Evolutionary conservation across 176 grass and related monocot genomes (phyloP).

Genomic region (Avena insularis): DNA sequence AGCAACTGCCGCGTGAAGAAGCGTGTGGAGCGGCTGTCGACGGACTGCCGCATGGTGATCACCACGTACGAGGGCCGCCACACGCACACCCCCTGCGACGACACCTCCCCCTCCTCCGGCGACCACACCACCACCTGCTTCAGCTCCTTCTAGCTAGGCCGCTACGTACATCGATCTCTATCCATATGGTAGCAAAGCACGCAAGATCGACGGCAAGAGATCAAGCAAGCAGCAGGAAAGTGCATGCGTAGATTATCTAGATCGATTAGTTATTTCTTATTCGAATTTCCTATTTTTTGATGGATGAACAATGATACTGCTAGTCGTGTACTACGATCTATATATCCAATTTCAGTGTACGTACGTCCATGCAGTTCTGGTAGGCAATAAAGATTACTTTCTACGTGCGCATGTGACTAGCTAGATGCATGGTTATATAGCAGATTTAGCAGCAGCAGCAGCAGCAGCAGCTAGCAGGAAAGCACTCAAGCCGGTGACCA

Average conservation of each 20-base stretch:
- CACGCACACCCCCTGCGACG: slow-evolving; percentile 86
- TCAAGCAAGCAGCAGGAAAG: not conserved
- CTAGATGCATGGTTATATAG: not conserved
- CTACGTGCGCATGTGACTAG: not conserved
- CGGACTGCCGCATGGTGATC: slow-evolving; percentile 96
- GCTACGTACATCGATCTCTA: not conserved
- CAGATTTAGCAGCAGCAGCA: slow-evolving; percentile 28
- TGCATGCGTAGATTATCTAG: not conserved
- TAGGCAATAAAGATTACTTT: slow-evolving; percentile 23
- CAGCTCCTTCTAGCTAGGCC: slow-evolving; percentile 79
- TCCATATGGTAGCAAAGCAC: not conserved
- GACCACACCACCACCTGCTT: slow-evolving; percentile 73
- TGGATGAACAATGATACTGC: not conserved
- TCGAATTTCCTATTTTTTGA: not conserved
- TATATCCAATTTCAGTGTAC: not conserved
- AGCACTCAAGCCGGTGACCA: not conserved
- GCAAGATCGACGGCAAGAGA: not conserved
- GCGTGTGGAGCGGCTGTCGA: slow-evolving; percentile 87
- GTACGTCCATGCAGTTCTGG: not conserved
- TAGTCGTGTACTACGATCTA: too few relatives aligned
- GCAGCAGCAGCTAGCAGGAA: not conserved
- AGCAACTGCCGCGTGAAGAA: slow-evolving; percentile 98
- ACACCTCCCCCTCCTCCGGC: slow-evolving; percentile 58
- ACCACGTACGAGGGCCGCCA: slow-evolving; percentile 96
- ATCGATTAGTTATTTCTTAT: too few relatives aligned